Percentiles rank a stretch among this genome's conserved stretches.
Evolutionary conservation across 1,284 basidiomycete species (phyloP).

Genomic region (Moesziomyces sp.): DNA sequence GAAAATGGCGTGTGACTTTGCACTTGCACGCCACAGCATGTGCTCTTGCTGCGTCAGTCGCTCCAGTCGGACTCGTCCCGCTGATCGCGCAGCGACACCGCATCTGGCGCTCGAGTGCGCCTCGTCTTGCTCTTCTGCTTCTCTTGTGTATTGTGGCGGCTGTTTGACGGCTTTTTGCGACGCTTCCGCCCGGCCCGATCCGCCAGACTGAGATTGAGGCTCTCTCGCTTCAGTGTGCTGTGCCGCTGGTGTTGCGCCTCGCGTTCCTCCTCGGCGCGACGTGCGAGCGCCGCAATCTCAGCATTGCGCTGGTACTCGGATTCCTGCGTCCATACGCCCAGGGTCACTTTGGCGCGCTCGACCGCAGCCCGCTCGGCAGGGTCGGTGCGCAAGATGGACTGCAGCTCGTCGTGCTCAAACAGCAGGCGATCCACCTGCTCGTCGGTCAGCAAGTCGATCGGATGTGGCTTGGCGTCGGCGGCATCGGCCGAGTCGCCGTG

Average conservation of each 20-base stretch:
- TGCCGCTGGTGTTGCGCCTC: neutral
- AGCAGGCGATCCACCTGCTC: conserved; percentile 36
- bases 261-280: neutral
- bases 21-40: neutral
- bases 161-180: neutral
- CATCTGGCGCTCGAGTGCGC: neutral
- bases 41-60: conserved; percentile 5
- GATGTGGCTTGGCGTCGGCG: conserved; percentile 2
- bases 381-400: conserved; percentile 23
- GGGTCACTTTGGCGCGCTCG: conserved; percentile 22
- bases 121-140: neutral
- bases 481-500: neutral
- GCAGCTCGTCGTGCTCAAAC: conserved; percentile 22
- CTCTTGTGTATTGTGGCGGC: neutral
- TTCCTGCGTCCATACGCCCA: conserved; percentile 22
- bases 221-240: neutral
- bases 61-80: conserved; percentile 43
- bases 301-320: conserved; percentile 3
- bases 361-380: conserved; percentile 13
- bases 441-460: conserved; percentile 29
- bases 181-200: neutral
- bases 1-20: neutral
- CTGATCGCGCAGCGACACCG: conserved; percentile 18
- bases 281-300: conserved; percentile 10
- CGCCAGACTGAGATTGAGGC: neutral